phyloP scores from a whole-genome alignment of 129 eudicot species.

The Flaveria trinervia region DNA sequence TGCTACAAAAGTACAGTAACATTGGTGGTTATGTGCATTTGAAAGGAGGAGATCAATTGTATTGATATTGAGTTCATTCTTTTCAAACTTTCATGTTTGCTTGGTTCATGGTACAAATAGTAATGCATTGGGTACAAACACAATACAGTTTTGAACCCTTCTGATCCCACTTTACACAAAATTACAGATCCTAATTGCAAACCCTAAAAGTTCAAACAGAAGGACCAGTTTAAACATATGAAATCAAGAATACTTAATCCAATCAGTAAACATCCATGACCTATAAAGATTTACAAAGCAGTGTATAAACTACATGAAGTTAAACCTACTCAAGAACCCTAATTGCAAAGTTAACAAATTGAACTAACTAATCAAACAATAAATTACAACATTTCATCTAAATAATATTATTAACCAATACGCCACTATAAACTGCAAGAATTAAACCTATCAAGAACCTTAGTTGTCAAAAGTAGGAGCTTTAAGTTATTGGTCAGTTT shows the following conservation, averaged over 20 bases:
- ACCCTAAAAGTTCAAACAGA: no score
- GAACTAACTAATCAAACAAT: background rate
- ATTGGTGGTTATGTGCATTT: constrained; percentile 23
- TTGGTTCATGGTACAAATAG: constrained; percentile 19
- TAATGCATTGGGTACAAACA: constrained; percentile 14
- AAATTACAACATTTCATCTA: no score
- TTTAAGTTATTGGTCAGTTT: background rate
- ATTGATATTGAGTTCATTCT: constrained; percentile 40
- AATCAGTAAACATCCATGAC: background rate
- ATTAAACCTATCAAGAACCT: background rate
- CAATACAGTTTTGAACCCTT: background rate
- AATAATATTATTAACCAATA: background rate
- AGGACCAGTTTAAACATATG: no score
- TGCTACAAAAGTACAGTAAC: constrained; percentile 26
- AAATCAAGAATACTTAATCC: background rate
- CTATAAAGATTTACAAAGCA: background rate
- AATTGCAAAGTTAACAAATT: background rate
- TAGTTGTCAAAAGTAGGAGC: background rate
- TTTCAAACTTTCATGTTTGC: constrained; percentile 15
- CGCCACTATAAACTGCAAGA: no score
- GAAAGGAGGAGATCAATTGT: constrained; percentile 33
- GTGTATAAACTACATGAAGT: constrained; percentile 1
- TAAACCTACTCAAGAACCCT: background rate
- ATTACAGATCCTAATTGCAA: no score
- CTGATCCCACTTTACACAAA: background rate